Evolutionary conservation across 2,329 filamentous ascomycete species (phyloP), one percentile per base, ranked within the genome.

Genomic region (Harringtonia aguacate): DNA sequence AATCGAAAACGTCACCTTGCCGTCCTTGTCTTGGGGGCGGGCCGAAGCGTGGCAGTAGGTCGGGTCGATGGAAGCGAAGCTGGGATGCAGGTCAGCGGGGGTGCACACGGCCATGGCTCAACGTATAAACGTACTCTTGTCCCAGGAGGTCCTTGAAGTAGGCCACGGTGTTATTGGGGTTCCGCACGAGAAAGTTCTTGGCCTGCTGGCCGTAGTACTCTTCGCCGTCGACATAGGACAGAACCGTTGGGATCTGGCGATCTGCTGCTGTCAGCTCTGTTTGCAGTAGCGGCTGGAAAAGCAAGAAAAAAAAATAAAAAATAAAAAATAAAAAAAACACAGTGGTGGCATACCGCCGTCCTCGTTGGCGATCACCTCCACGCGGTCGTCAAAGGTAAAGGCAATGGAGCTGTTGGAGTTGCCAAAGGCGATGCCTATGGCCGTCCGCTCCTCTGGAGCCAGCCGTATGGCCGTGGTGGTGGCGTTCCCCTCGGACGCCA

Each of bases 321-420:
- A 27, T 18, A 31, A 21, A 21, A 15, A 6, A 24, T 29, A 22
- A 43, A 40, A 24, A n/a, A n/a, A n/a, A n/a, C 18, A 35, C 21
- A 12, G 30, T 8, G 18, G 7, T 14, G 22, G 67, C 79, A 59
- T 63, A 88, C 86, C 86, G 73, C 92, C 92, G 61, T 97, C 92
- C 71, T 97, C 92, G 69, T 98, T 97, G 60, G 92, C 92, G 68
- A 98, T 97, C 52, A 98, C 90, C 64, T 95, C 87, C 52, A 88
- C 83, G 73, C 94, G 94, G 66, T 94, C 90, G 59, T 97, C 90
- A 50, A 82, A 77, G 38, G 89, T 94, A 63, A 81, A 88, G 56
- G 90, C 90, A 68, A 98, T 95, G 48, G 88, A 95, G 70, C 87
- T 94, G 80, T 95, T 94, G 50, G 88, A 89, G 73, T 97, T 98